These are phyloP conservation scores for Termitomyces bulborhizus DNA, from an alignment of 768 basidiomycete genomes.

Conservation along the genomic window DNA sequence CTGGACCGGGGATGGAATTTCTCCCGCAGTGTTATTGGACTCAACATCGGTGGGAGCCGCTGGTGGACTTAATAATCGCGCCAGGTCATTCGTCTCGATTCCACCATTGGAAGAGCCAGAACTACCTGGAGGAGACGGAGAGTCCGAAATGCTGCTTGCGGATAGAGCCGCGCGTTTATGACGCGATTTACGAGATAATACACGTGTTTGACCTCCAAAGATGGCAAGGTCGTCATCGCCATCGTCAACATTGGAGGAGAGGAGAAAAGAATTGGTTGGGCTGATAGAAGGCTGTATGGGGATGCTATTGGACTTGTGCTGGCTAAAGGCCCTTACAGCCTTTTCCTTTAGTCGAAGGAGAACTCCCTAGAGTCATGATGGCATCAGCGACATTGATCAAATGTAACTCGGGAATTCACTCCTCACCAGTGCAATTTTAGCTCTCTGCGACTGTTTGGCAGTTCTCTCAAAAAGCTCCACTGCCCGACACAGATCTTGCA, in stretches of 20 bases:
- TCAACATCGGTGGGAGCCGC: conserved; percentile 4
- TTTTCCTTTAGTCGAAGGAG: conserved; percentile 40
- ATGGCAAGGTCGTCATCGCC: conserved; percentile 45
- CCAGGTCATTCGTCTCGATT: not conserved
- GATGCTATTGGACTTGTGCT: conserved; percentile 15
- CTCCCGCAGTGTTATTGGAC: conserved; percentile 18
- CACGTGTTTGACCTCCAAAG: conserved; percentile 46
- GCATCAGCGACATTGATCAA: not conserved
- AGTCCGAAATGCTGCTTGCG: not conserved
- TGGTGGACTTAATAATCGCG: not conserved
- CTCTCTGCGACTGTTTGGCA: conserved; percentile 38
- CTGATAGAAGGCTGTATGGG: conserved; percentile 3
- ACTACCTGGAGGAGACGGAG: conserved; percentile 15
- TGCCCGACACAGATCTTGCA: conserved; percentile 41
- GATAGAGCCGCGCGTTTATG: conserved; percentile 3
- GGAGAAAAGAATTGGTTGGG: not conserved
- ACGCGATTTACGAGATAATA: conserved; percentile 23
- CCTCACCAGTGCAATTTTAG: conserved; percentile 38
- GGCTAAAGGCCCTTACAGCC: conserved; percentile 30
- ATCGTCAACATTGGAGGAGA: conserved; percentile 19
- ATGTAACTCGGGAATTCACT: not conserved
- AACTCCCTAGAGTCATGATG: conserved; percentile 26
- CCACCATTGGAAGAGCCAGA: conserved; percentile 1
- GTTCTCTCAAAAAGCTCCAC: conserved; percentile 40
- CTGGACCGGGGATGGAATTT: conserved; percentile 10